A percentile compares a stretch with the other conserved stretches of the same genome.
Evolutionary conservation across 768 basidiomycete genomes (phyloP).

Genomic region (Russula sp.): DNA sequence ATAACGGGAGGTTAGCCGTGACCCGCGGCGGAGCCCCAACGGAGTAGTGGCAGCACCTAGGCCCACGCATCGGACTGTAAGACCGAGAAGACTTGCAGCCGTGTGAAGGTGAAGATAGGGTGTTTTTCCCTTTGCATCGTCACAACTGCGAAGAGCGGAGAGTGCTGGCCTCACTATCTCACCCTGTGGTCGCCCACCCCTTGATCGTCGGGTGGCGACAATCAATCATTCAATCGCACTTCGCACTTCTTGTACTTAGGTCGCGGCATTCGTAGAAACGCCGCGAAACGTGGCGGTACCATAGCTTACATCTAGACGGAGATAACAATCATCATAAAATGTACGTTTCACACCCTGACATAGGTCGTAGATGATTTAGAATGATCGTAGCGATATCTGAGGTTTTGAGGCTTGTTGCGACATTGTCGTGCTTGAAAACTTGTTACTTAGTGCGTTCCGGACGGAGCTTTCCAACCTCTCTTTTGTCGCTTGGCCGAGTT

Average conservation of each 20-base stretch:
- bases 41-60: not conserved
- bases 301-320: not conserved
- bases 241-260: not conserved
- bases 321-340: not conserved
- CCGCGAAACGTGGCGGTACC: not conserved
- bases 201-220: not conserved
- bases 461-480: conserved; percentile 22
- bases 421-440: not conserved
- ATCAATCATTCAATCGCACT: not conserved
- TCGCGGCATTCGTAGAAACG: not conserved
- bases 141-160: not conserved
- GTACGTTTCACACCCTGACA: conserved; percentile 1
- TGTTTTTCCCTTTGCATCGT: not conserved
- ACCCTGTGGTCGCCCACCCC: not conserved
- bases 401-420: conserved; percentile 17
- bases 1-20: not conserved
- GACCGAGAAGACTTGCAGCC: not conserved
- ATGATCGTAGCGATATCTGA: conserved; percentile 25
- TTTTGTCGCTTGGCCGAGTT: conserved; percentile 17
- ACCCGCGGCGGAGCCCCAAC: conserved; percentile 3
- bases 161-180: not conserved
- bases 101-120: not conserved
- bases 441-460: conserved; percentile 19
- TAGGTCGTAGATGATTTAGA: conserved; percentile 9
- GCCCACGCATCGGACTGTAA: not conserved